These are phyloP conservation scores for Dendrobium chrysotoxum DNA, from an alignment of 106 monocot genomes.

Conservation along the genomic window DNA sequence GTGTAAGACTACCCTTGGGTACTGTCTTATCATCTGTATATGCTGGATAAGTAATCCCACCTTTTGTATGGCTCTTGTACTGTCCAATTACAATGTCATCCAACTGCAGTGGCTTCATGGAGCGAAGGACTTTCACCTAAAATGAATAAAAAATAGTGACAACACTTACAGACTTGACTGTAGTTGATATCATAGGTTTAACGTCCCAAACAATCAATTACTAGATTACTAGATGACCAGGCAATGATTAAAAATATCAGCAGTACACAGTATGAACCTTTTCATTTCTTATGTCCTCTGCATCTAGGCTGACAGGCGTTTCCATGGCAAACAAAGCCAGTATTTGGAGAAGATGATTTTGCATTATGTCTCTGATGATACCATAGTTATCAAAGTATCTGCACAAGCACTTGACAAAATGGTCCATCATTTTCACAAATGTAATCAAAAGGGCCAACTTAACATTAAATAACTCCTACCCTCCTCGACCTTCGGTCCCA, in stretches of 20 bases:
- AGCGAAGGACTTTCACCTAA: constrained; percentile 89
- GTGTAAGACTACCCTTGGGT: constrained; percentile 65
- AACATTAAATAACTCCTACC: constrained; percentile 31
- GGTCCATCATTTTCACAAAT: not conserved
- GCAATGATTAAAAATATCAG: not conserved
- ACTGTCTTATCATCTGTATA: constrained; percentile 84
- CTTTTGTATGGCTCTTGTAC: constrained; percentile 76
- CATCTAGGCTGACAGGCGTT: constrained; percentile 90
- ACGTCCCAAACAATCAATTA: not conserved
- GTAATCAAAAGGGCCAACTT: not conserved
- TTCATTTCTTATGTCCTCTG: constrained; percentile 92
- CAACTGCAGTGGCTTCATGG: constrained; percentile 67
- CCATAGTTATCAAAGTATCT: constrained; percentile 93
- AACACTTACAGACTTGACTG: not conserved
- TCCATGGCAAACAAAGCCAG: constrained; percentile 95
- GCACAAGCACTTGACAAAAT: not conserved
- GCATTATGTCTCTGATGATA: constrained; percentile 96
- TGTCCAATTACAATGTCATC: constrained; percentile 84
- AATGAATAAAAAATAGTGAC: not conserved
- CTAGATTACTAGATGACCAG: not conserved
- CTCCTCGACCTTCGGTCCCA: constrained; percentile 96
- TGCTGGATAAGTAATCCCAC: constrained; percentile 57
- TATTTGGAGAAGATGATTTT: constrained; percentile 98
- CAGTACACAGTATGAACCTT: constrained; percentile 35
- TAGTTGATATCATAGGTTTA: not conserved